phyloP scores from a whole-genome alignment of 2,329 filamentous ascomycete genomes.

The Fusarium chuoi region DNA sequence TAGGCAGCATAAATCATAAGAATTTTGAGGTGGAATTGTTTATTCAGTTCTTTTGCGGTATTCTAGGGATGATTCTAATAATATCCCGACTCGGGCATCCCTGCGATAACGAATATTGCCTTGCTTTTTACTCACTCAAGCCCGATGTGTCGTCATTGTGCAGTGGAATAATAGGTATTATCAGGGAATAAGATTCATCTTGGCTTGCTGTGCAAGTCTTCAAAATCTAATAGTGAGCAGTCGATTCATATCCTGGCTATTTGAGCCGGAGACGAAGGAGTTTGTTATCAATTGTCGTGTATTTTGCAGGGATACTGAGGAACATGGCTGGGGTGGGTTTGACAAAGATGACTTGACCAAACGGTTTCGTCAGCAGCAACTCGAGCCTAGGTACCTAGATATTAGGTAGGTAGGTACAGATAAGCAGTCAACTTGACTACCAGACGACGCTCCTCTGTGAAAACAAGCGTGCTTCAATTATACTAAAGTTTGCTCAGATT shows the following conservation, averaged over 20 bases:
- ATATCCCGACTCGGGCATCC: constrained; percentile 2
- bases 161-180: constrained; percentile 25
- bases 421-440: neutral
- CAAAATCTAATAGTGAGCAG: constrained; percentile 25
- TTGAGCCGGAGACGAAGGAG: neutral
- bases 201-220: constrained; percentile 8
- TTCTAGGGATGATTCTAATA: neutral
- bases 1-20: constrained; percentile 1
- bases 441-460: neutral
- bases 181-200: constrained; percentile 21
- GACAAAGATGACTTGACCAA: neutral
- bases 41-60: neutral
- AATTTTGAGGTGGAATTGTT: neutral
- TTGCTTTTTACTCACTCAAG: constrained; percentile 23
- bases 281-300: constrained; percentile 1
- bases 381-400: neutral
- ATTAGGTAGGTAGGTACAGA: neutral
- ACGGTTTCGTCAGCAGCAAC: neutral
- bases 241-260: constrained; percentile 16
- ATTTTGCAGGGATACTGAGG: constrained; percentile 12
- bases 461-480: neutral
- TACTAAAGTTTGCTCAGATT: neutral
- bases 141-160: constrained; percentile 43
- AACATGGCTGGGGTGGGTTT: neutral
- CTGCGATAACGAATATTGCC: constrained; percentile 6